These are phyloP conservation scores for Neopestalotiopsis clavispora DNA, from an alignment of 2,329 filamentous ascomycete species.

Conservation along the genomic window DNA sequence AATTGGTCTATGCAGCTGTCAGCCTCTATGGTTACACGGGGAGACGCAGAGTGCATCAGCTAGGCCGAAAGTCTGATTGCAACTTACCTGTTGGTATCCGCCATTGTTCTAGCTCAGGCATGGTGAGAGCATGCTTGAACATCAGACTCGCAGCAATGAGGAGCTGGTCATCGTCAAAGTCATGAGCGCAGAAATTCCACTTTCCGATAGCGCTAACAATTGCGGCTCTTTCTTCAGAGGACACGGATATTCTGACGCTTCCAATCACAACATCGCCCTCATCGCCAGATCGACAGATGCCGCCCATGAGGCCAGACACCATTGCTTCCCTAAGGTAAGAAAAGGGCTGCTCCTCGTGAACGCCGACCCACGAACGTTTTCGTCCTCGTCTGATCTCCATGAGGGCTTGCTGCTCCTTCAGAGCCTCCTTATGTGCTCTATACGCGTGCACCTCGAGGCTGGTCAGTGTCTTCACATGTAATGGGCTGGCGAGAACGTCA, in stretches of 20 bases:
- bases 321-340: slow-evolving; percentile 90
- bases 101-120: slow-evolving; percentile 83
- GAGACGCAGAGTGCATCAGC: slow-evolving; percentile 1
- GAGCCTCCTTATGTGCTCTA: slow-evolving; percentile 77
- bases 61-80: background rate
- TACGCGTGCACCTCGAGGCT: slow-evolving; percentile 84
- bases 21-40: slow-evolving; percentile 40
- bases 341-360: slow-evolving; percentile 84
- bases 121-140: slow-evolving; percentile 83
- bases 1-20: slow-evolving; percentile 68
- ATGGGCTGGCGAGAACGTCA: slow-evolving; percentile 82
- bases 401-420: slow-evolving; percentile 73
- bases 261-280: slow-evolving; percentile 66
- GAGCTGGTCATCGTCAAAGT: slow-evolving; percentile 88
- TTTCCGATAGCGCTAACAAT: slow-evolving; percentile 74
- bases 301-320: slow-evolving; percentile 88
- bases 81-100: slow-evolving; percentile 75
- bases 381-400: slow-evolving; percentile 75
- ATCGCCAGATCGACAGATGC: slow-evolving; percentile 77
- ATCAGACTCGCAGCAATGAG: slow-evolving; percentile 85
- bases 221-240: slow-evolving; percentile 65
- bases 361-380: slow-evolving; percentile 90
- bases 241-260: slow-evolving; percentile 71
- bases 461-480: slow-evolving; percentile 75
- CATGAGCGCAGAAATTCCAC: slow-evolving; percentile 91